These are phyloP conservation scores for Arbutus unedo DNA, from an alignment of 148 eudicot species.

Conservation along the genomic window DNA sequence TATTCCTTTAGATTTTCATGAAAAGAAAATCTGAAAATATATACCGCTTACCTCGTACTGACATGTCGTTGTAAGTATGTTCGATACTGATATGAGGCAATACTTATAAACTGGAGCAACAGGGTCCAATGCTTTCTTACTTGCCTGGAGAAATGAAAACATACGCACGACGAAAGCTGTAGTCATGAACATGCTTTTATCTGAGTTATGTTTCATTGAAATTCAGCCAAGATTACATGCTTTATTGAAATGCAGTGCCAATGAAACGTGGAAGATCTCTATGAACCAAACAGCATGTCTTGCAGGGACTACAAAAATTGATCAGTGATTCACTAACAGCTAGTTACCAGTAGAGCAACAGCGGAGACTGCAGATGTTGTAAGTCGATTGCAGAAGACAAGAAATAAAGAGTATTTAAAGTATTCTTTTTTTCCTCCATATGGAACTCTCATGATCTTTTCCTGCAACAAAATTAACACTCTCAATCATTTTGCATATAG, in stretches of 20 bases:
- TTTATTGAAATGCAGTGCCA: neutral
- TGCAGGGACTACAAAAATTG: neutral
- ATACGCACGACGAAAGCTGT: neutral
- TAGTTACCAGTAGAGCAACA: slow-evolving; percentile 65
- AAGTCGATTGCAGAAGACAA: slow-evolving; percentile 95
- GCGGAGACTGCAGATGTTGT: slow-evolving; percentile 89
- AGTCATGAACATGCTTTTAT: neutral
- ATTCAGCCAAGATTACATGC: neutral
- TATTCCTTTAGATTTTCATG: neutral
- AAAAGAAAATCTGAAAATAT: slow-evolving; percentile 6
- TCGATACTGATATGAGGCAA: slow-evolving; percentile 75
- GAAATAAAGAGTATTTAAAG: slow-evolving; percentile 79
- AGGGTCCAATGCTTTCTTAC: slow-evolving; percentile 85
- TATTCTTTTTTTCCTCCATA: slow-evolving; percentile 77
- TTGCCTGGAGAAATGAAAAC: slow-evolving; percentile 48
- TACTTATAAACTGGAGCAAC: slow-evolving; percentile 96
- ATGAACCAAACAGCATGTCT: neutral
- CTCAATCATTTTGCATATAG: neutral
- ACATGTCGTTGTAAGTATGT: slow-evolving; percentile 97
- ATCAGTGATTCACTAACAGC: neutral
- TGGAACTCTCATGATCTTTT: slow-evolving; percentile 97
- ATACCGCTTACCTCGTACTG: slow-evolving; percentile 76
- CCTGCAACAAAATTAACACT: slow-evolving; percentile 46
- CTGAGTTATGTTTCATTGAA: neutral
- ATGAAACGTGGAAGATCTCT: neutral